Evolutionary conservation across 495 filamentous ascomycete species (phyloP).

Genomic region (Talaromyces adpressus): DNA sequence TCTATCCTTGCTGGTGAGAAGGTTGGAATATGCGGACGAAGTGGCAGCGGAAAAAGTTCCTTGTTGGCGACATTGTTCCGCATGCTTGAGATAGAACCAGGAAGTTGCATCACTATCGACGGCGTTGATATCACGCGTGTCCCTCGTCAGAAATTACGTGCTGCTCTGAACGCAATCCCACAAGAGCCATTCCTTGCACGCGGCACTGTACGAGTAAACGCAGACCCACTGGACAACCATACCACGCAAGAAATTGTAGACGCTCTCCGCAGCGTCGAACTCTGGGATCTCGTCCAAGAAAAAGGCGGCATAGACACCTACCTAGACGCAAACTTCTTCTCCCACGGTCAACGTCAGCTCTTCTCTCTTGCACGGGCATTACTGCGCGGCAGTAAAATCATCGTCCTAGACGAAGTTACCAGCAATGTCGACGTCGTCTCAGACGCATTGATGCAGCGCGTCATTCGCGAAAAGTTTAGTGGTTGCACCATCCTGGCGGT

Average conservation of each 20-base stretch:
- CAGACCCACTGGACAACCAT: conserved; percentile 27
- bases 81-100: conserved; percentile 36
- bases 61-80: conserved; percentile 46
- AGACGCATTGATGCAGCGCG: conserved; percentile 74
- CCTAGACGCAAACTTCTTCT: conserved; percentile 36
- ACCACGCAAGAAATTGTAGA: conserved; percentile 26
- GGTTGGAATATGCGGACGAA: conserved; percentile 43
- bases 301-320: conserved; percentile 35
- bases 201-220: conserved; percentile 33
- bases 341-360: conserved; percentile 53
- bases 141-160: conserved; percentile 38
- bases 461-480: conserved; percentile 71
- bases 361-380: conserved; percentile 51
- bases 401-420: conserved; percentile 40
- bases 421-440: conserved; percentile 74
- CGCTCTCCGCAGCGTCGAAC: conserved; percentile 33
- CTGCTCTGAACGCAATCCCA: conserved; percentile 44
- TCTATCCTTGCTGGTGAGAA: conserved; percentile 49
- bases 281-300: conserved; percentile 30
- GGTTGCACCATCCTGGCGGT: conserved; percentile 72
- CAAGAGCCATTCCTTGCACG: conserved; percentile 52
- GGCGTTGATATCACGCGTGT: conserved; percentile 40
- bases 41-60: conserved; percentile 41
- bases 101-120: conserved; percentile 40
- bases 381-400: conserved; percentile 31